Conservation (phyloP, 148 eudicot genomes). For the Persicaria tinctoria region DNA sequence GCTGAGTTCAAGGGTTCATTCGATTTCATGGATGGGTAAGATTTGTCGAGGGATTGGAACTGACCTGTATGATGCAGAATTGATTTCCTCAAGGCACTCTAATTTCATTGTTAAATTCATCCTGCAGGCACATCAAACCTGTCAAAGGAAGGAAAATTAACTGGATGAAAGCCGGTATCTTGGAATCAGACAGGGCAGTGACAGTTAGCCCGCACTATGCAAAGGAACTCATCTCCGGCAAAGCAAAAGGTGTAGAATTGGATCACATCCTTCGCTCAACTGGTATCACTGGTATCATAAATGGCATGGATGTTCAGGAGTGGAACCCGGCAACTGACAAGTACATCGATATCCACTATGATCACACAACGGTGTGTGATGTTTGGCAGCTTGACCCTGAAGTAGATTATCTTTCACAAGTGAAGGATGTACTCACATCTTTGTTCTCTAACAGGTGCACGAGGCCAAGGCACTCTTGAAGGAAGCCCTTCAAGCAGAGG, state of each 20-base stretch:
- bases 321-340: conserved; percentile 87
- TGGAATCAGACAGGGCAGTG: conserved; percentile 56
- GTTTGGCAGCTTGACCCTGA: neutral
- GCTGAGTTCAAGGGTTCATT: conserved; percentile 62
- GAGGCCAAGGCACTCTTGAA: conserved; percentile 72
- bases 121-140: conserved; percentile 61
- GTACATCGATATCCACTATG: conserved; percentile 49
- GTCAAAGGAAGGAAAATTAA: conserved; percentile 85
- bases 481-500: conserved; percentile 77
- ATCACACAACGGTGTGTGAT: conserved; percentile 55
- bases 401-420: neutral
- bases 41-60: neutral
- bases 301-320: conserved; percentile 89
- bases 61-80: neutral
- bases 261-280: conserved; percentile 40
- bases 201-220: conserved; percentile 97
- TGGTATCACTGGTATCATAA: conserved; percentile 59
- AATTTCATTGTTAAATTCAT: neutral
- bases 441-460: conserved; percentile 38
- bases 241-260: conserved; percentile 72
- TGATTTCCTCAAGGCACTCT: neutral
- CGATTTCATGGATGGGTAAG: conserved; percentile 90
- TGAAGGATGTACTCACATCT: neutral
- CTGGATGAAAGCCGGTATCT: conserved; percentile 93
- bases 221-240: conserved; percentile 52